Base-by-base conservation (phyloP, 2,329 filamentous ascomycete species). In the Trichoderma cornu-damae region DNA sequence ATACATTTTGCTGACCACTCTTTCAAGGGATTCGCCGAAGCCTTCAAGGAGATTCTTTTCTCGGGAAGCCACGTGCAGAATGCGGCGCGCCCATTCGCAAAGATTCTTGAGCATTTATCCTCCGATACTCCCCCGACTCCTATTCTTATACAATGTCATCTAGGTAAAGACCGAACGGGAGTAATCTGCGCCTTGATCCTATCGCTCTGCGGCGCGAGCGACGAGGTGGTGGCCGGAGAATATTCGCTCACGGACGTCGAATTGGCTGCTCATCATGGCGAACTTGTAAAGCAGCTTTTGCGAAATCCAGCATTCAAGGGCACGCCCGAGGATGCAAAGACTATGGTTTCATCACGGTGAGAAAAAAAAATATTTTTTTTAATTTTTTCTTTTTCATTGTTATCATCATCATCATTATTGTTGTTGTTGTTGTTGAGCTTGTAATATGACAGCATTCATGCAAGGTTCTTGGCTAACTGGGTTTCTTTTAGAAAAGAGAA, bases 161-260 rank as follows among this genome's bases (percentile, higher is more conserved):
- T 86, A 0, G 88, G 88, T 6, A 91, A 91, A 70, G 88, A 92
- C 69, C 78, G 88, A 42, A 91, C 88, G 0, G 88, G 88, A 2
- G 78, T 91, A 4, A 73, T 90, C 48, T 80, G 83, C 50, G 88
- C 86, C 4, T 64, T 92, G 38, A 67, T 91, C 8, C 75, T 90
- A 35, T 72, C 79, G 24, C 75, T 89, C 24, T 83, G 83, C 6
- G 84, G 84, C 4, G 84, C 89, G 0, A 70, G 76, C 2, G 77
- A 84, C 61, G 73, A 80, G 24, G 67, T 71, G 3, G 78, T 88
- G 12, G 86, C 85, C 0, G 70, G 79, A 9, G 88, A 91, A 68
- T 92, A 90, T 68, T 74, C 78, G 22, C 73, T 89, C 11, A 89
- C 86, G 0, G 83, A 88, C 49, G 63, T 75, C 1, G 87, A 87